These are phyloP conservation scores for Harringtonia lauricola DNA, from an alignment of 2,329 filamentous ascomycete genomes.

Conservation along the genomic window DNA sequence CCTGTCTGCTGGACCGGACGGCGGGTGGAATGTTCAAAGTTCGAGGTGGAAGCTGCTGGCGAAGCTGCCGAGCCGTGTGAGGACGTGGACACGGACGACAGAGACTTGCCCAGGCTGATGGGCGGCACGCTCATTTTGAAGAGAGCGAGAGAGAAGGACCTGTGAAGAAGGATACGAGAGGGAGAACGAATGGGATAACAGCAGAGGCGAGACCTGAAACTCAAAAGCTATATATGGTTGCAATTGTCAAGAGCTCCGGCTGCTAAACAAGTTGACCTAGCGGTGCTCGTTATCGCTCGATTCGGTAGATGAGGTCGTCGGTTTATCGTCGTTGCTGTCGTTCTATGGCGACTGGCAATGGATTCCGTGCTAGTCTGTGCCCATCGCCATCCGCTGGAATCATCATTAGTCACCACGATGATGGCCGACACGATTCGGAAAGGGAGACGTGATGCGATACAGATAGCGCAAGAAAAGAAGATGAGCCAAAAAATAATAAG, in stretches of 20 bases:
- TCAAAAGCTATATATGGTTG: too few relatives aligned
- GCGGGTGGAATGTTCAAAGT: conserved; percentile 39
- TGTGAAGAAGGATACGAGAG: neutral
- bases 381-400: neutral
- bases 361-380: neutral
- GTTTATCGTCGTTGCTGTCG: too few relatives aligned
- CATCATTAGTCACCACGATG: neutral
- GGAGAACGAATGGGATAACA: neutral
- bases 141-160: neutral
- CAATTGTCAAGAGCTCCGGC: too few relatives aligned
- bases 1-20: conserved; percentile 27
- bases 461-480: neutral
- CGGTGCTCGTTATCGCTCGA: too few relatives aligned
- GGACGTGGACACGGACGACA: conserved; percentile 27
- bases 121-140: conserved; percentile 23
- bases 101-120: conserved; percentile 38
- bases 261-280: too few relatives aligned
- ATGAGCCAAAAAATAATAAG: neutral
- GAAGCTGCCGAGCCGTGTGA: conserved; percentile 29
- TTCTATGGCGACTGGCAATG: neutral
- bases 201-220: neutral
- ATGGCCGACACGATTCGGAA: neutral
- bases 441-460: neutral
- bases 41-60: conserved; percentile 29
- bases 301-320: too few relatives aligned